Conservation (phyloP, 2,329 filamentous ascomycete species). For the Talaromyces rugulosus region DNA sequence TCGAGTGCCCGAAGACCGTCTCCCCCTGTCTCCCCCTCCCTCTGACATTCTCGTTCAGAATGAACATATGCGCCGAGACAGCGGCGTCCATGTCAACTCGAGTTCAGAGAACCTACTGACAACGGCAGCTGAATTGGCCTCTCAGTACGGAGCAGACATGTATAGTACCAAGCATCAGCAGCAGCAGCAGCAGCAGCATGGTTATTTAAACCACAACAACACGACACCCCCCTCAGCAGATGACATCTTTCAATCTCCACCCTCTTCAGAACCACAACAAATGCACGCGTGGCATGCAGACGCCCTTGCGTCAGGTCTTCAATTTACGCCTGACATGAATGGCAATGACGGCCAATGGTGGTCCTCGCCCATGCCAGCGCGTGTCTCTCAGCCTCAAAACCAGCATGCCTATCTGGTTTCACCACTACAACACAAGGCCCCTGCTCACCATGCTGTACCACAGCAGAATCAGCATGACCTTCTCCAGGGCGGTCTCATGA, state of each 20-base stretch:
- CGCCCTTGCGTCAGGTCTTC: slow-evolving; percentile 31
- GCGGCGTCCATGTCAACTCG: slow-evolving; percentile 21
- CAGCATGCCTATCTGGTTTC: slow-evolving; percentile 34
- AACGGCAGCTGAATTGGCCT: slow-evolving; percentile 33
- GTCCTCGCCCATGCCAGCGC: slow-evolving; percentile 32
- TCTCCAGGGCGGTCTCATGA: slow-evolving; percentile 37
- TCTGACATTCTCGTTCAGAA: slow-evolving; percentile 40
- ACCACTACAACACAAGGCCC: slow-evolving; percentile 28
- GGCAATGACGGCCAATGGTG: slow-evolving; percentile 39
- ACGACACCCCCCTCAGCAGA: slow-evolving; percentile 35
- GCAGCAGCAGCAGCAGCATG: slow-evolving; percentile 24
- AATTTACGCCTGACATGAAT: slow-evolving; percentile 38
- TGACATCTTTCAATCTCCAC: slow-evolving; percentile 35
- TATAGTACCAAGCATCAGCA: slow-evolving; percentile 29
- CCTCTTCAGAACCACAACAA: slow-evolving; percentile 35
- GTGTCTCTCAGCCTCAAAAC: slow-evolving; percentile 30
- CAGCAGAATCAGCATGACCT: slow-evolving; percentile 28
- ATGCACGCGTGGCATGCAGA: slow-evolving; percentile 41
- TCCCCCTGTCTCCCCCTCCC: slow-evolving; percentile 43
- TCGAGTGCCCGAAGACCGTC: slow-evolving; percentile 39
- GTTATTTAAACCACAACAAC: slow-evolving; percentile 25
- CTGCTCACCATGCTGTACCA: slow-evolving; percentile 22
- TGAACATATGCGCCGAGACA: slow-evolving; percentile 31
- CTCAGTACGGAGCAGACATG: slow-evolving; percentile 29
- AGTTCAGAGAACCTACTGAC: slow-evolving; percentile 16